Conservation (phyloP, 495 filamentous ascomycete genomes). For the Aspergillus incahuasiensis region DNA sequence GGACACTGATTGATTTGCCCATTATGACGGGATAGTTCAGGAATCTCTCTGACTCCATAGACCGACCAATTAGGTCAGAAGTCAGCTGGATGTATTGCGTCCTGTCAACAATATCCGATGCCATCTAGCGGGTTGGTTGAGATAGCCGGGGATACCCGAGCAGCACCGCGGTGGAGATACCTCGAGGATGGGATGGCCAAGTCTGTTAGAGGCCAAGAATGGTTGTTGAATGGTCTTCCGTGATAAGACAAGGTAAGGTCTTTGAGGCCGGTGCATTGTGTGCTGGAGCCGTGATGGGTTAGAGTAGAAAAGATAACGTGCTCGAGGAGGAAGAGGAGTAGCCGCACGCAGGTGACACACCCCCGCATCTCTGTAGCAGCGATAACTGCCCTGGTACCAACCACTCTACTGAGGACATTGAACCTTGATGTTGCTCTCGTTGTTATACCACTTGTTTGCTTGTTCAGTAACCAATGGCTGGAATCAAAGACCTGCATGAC, state of each 20-base stretch:
- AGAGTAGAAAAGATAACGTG: slow-evolving; percentile 5
- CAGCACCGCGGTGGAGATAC: neutral
- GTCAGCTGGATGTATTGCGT: slow-evolving; percentile 11
- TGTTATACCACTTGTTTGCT: neutral
- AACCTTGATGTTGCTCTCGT: too few relatives aligned
- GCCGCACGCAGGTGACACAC: neutral
- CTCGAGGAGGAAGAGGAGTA: neutral
- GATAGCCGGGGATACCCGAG: slow-evolving; percentile 8
- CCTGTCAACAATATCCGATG: slow-evolving; percentile 3
- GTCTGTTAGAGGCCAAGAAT: neutral
- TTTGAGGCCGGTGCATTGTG: neutral
- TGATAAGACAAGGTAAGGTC: neutral
- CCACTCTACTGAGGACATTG: neutral
- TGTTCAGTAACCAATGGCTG: slow-evolving; percentile 12
- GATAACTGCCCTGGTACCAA: neutral
- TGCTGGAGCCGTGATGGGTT: neutral
- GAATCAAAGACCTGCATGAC: slow-evolving; percentile 20
- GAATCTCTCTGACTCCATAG: neutral
- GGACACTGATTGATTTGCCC: neutral
- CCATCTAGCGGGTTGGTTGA: neutral
- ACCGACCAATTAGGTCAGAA: slow-evolving; percentile 1
- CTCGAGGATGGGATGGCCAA: neutral
- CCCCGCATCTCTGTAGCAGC: neutral
- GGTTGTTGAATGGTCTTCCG: neutral
- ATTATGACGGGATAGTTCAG: neutral